Percentiles rank a stretch among this genome's conserved stretches.
phyloP scores from a whole-genome alignment of 257 asterid genomes.

The Penstemon barbatus region DNA sequence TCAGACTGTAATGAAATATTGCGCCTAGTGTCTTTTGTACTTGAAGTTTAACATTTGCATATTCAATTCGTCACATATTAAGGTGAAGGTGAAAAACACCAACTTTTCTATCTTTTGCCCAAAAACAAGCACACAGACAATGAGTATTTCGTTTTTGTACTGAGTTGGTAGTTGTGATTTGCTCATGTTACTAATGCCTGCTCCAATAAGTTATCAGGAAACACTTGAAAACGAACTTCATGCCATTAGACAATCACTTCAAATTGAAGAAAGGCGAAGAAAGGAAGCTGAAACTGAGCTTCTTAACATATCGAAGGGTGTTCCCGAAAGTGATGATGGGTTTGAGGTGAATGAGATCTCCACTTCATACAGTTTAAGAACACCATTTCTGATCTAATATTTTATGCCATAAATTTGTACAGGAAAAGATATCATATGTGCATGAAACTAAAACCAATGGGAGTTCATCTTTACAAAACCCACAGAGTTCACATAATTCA shows the following conservation, averaged over 20 bases:
- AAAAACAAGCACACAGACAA: background rate
- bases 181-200: slow-evolving; percentile 20
- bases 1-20: background rate
- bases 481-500: slow-evolving; percentile 39
- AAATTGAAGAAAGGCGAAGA: slow-evolving; percentile 65
- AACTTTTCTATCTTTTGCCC: slow-evolving; percentile 6
- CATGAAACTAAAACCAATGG: slow-evolving; percentile 47
- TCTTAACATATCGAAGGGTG: slow-evolving; percentile 49
- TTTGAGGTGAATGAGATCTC: slow-evolving; percentile 63
- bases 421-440: slow-evolving; percentile 77
- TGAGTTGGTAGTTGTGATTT: slow-evolving; percentile 21
- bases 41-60: background rate
- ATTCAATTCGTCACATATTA: background rate
- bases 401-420: slow-evolving; percentile 24
- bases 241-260: slow-evolving; percentile 51
- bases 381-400: slow-evolving; percentile 17
- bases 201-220: slow-evolving; percentile 40
- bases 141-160: slow-evolving; percentile 8
- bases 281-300: slow-evolving; percentile 76
- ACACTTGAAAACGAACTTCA: slow-evolving; percentile 54
- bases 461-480: slow-evolving; percentile 41
- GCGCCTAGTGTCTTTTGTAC: background rate
- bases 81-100: slow-evolving; percentile 2
- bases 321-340: slow-evolving; percentile 85
- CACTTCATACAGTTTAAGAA: slow-evolving; percentile 7